Percentiles rank a stretch among this genome's conserved stretches.
These are phyloP conservation scores for Acanthamoeba healyi DNA, from an alignment of 208 protist species.

Conservation along the genomic window DNA sequence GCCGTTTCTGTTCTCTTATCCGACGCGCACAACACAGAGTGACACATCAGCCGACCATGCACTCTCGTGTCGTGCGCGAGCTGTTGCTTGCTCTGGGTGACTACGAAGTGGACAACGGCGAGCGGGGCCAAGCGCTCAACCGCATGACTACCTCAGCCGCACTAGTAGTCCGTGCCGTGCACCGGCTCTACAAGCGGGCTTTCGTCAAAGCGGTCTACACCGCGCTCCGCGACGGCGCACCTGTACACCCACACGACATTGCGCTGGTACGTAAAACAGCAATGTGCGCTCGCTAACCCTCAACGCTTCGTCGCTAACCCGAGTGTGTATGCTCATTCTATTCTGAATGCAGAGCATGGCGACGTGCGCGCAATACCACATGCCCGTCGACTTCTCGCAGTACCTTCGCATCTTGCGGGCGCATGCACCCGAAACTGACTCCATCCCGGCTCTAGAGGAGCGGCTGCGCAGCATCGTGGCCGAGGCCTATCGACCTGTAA, in stretches of 20 bases:
- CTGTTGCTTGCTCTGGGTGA: constrained; percentile 22
- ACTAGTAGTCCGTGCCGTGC: constrained; percentile 41
- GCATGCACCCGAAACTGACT: neutral
- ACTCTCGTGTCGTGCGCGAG: constrained; percentile 17
- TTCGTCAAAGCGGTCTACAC: constrained; percentile 77
- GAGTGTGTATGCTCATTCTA: neutral
- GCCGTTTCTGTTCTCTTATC: neutral
- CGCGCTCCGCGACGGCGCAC: constrained; percentile 35
- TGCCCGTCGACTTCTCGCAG: constrained; percentile 27
- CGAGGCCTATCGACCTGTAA: constrained; percentile 13
- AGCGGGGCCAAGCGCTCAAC: neutral
- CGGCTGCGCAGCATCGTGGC: constrained; percentile 15
- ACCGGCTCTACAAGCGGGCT: constrained; percentile 36
- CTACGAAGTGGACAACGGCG: constrained; percentile 1
- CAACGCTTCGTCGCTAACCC: neutral
- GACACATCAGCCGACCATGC: constrained; percentile 56
- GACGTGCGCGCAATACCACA: constrained; percentile 28
- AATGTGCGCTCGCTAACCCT: neutral
- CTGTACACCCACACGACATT: constrained; percentile 71
- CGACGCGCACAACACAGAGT: neutral
- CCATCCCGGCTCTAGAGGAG: constrained; percentile 11
- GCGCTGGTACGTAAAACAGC: neutral
- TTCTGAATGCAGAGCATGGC: neutral
- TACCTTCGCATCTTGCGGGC: constrained; percentile 19
- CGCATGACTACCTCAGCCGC: constrained; percentile 66